Base-by-base conservation (phyloP, 2,329 filamentous ascomycete genomes). In the Akanthomyces lecanii region DNA sequence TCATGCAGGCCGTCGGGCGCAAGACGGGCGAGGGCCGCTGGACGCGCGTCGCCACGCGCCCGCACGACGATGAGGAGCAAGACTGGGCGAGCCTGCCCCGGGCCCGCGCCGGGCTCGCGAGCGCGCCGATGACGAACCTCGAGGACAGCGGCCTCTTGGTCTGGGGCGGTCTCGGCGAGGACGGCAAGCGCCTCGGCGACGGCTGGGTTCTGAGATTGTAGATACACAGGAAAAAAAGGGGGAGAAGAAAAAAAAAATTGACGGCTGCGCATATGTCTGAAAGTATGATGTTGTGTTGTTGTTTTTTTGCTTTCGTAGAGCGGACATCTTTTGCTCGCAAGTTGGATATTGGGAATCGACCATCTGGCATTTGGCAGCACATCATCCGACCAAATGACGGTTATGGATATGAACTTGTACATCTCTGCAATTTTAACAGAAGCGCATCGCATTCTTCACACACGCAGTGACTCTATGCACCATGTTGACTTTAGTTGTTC, bases 141-240 rank as follows among this genome's bases (percentile, higher is more conserved):
- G 85, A 87, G 71, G 82, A 85, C 71, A 82, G 79, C 44, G 83
- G 79, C 4, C 76, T 89, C 14, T 71, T 89, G 33, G 67, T 89
- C 12, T 86, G 84, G 76, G 87, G 87, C 42, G 87, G 87, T 0
- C 59, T 87, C 62, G 77, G 78, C 51, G 80, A 79, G 45, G 74
- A 76, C 21, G 83, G 84, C 65, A 72, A 75, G 68, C 75, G 82
- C 52, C 70, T 86, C 51, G 83, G 81, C 44, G 86, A 89, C 71
- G 86, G 83, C 3, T 89, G 86, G 86, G 84, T 89, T 54, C 74
- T 89, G 68, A 79, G 83, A 64, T 74, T 76, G n/a, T 69, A 68
- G 65, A 66, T 61, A 48, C 36, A 42, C 44, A 59, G 52, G 33
- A 16, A 44, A 16, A 30, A 40, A 36, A 4, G 33, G 8, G 8